A percentile compares a stretch with the other conserved stretches of the same genome.
Evolutionary conservation across 1,284 basidiomycete genomes (phyloP).

Genomic region (Peniophora sp.): DNA sequence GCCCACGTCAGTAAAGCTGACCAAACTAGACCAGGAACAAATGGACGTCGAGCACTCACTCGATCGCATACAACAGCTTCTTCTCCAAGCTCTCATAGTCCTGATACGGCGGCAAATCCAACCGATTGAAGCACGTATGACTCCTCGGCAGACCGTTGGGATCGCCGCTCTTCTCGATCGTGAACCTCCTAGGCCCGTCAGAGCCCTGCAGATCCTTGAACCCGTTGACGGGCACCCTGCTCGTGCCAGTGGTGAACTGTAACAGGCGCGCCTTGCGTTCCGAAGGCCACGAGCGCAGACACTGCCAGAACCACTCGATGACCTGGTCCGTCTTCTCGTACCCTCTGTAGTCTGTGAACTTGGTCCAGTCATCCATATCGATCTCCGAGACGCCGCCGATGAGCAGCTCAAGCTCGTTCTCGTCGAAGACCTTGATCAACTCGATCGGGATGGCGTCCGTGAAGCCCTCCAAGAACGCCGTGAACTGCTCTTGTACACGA

Average conservation of each 20-base stretch:
- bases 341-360: constrained; percentile 69
- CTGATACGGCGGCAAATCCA: constrained; percentile 83
- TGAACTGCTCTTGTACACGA: constrained; percentile 92
- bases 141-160: constrained; percentile 81
- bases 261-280: constrained; percentile 86
- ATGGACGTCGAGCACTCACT: constrained; percentile 36
- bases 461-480: constrained; percentile 92
- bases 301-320: constrained; percentile 98
- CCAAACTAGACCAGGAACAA: neutral
- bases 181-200: constrained; percentile 85
- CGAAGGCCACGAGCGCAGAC: constrained; percentile 85
- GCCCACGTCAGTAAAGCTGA: constrained; percentile 5
- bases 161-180: constrained; percentile 86
- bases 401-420: constrained; percentile 85
- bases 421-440: constrained; percentile 91
- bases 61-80: constrained; percentile 78
- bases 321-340: constrained; percentile 79
- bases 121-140: constrained; percentile 82
- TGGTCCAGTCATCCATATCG: constrained; percentile 80
- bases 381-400: constrained; percentile 97
- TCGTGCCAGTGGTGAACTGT: constrained; percentile 92
- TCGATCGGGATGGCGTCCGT: constrained; percentile 93
- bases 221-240: constrained; percentile 86
- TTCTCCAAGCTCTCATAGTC: constrained; percentile 78
- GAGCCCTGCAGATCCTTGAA: constrained; percentile 95